Base-by-base conservation (phyloP, 148 eudicot species). In the Vaccinium darrowii region DNA sequence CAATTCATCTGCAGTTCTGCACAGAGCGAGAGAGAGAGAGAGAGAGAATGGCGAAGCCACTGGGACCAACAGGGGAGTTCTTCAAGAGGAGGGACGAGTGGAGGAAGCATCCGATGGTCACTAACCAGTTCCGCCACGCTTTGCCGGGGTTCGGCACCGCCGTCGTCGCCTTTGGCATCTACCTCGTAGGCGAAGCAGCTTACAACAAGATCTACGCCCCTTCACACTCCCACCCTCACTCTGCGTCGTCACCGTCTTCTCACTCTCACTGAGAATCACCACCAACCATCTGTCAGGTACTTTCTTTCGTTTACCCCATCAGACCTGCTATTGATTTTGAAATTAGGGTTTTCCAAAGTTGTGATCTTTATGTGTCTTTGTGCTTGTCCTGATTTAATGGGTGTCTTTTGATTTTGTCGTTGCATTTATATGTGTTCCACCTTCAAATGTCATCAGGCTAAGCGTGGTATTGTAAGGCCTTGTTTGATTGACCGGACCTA, bases 141-240 rank as follows among this genome's bases (percentile, higher is more conserved):
- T 52, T 90, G 18, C 99, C 99, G 16, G 98, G 99, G 5, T 89
- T 96, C 56, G 99, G 98, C 76, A 90, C 92, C 81, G 99, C 91
- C 12, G 85, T 94, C 63, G 92, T 88, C 62, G 99, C 99, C 82
- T 96, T 96, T 85, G 92, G 95, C 52, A 52, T 83, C 69, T 83
- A 83, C 23, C 71, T 83, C 69, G 85, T 54, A 23, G 85, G 79
- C 27, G 85, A 83, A 57, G 27, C 53, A n/a, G 85, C 85, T 30
- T 83, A 83, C 79, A 74, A 83, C 53, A 83, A 83, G 85, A 52
- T 83, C 33, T 73, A 83, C 25, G 52, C 71, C 57, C 80, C 80
- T 54, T 30, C 79, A 10, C 84, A 52, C 49, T 84, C 91, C 5
- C 87, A 90, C 23, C 85, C 95, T 25, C 90, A 94, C 76, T 88